Evolutionary conservation across 2,329 filamentous ascomycete genomes (phyloP).

Genomic region (Cladosporium phlei): DNA sequence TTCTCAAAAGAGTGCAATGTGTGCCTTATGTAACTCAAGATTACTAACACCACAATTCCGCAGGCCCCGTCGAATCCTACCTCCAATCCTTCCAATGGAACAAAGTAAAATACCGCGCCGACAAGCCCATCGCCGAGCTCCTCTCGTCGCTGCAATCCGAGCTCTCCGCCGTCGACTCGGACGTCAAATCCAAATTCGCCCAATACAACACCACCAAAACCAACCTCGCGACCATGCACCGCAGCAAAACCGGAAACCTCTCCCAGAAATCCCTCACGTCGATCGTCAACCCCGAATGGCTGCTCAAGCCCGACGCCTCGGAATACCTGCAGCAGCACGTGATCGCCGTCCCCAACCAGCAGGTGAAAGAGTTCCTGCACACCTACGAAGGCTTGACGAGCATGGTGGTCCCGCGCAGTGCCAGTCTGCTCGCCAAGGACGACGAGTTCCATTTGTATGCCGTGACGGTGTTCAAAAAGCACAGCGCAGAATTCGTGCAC

Average conservation of each 20-base stretch:
- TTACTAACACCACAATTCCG: neutral
- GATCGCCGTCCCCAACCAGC: constrained; percentile 74
- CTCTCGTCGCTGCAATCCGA: constrained; percentile 90
- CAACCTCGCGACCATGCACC: constrained; percentile 66
- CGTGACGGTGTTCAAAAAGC: constrained; percentile 91
- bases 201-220: constrained; percentile 92
- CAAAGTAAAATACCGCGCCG: constrained; percentile 92
- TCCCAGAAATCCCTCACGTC: constrained; percentile 89
- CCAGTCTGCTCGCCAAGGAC: constrained; percentile 73
- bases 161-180: constrained; percentile 85
- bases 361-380: constrained; percentile 82
- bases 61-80: constrained; percentile 95
- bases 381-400: constrained; percentile 81
- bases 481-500: constrained; percentile 78
- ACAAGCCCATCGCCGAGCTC: constrained; percentile 82
- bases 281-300: constrained; percentile 68
- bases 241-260: constrained; percentile 90
- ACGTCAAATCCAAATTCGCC: constrained; percentile 88
- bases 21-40: too few species aligned
- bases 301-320: constrained; percentile 74
- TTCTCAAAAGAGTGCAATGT: too few species aligned
- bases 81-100: constrained; percentile 89
- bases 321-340: constrained; percentile 97
- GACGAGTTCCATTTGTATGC: constrained; percentile 85
- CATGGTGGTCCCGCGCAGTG: constrained; percentile 91